Evolutionary conservation across 2,329 filamentous ascomycete species (phyloP).

Genomic region (Coleophoma crateriformis): DNA sequence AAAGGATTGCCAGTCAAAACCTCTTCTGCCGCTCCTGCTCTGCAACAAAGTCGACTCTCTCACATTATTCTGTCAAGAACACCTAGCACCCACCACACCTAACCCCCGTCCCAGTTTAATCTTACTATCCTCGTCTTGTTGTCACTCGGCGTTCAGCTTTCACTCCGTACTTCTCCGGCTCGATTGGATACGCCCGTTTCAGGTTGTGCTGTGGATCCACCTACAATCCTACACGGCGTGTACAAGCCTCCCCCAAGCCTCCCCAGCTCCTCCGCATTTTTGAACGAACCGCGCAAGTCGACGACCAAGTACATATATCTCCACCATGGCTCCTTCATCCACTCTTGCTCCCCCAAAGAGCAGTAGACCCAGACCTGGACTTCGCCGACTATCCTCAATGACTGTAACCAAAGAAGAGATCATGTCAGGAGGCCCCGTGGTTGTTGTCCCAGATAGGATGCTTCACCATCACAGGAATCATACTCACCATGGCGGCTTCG

Average conservation of each 20-base stretch:
- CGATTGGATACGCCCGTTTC: neutral
- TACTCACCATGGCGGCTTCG: constrained; percentile 25
- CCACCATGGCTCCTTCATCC: neutral
- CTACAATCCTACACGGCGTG: neutral
- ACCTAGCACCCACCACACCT: too few species aligned
- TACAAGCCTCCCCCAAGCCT: neutral
- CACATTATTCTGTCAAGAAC: too few species aligned
- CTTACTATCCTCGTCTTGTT: too few species aligned
- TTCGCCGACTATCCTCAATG: constrained; percentile 27
- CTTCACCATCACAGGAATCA: constrained; percentile 16
- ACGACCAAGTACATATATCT: neutral
- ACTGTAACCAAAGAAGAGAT: constrained; percentile 27
- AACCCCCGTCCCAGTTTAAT: too few species aligned
- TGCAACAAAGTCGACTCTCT: too few species aligned
- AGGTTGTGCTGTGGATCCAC: neutral
- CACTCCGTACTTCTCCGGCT: too few species aligned
- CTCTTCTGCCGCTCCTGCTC: too few species aligned
- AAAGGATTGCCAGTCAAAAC: too few species aligned
- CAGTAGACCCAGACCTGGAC: constrained; percentile 12
- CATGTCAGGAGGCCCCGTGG: constrained; percentile 22
- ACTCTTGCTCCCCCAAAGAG: constrained; percentile 6
- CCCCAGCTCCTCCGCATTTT: constrained; percentile 1
- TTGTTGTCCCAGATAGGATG: constrained; percentile 26
- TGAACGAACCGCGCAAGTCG: neutral
- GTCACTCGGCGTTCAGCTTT: too few species aligned